Evolutionary conservation across 306 rosid genomes (phyloP).

Genomic region (Dalbergia cochinchinensis): DNA sequence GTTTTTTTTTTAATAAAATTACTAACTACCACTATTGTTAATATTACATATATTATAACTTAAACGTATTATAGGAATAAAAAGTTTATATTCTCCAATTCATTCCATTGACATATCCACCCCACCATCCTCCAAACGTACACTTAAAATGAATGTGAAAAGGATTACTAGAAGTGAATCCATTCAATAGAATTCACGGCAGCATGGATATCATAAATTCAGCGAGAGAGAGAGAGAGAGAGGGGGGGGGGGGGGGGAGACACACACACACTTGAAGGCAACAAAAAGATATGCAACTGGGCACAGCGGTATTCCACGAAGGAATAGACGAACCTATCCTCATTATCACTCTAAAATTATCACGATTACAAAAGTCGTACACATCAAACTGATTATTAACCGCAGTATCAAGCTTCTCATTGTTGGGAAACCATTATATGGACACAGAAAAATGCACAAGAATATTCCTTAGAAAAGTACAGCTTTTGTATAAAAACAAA

Average conservation of each 20-base stretch:
- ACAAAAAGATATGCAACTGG: not conserved
- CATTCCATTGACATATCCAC: too few relatives aligned
- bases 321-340: constrained; percentile 27
- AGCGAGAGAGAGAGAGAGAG: too few relatives aligned
- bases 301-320: not conserved
- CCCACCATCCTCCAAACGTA: too few relatives aligned
- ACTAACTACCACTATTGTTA: too few relatives aligned
- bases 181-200: not conserved
- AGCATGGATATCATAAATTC: not conserved
- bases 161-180: not conserved
- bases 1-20: too few relatives aligned
- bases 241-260: too few relatives aligned
- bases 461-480: constrained; percentile 16
- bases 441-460: constrained; percentile 47
- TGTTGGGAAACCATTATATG: constrained; percentile 31
- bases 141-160: too few relatives aligned
- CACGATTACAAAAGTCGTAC: constrained; percentile 27
- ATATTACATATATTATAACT: too few relatives aligned
- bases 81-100: too few relatives aligned
- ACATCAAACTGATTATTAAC: constrained; percentile 45
- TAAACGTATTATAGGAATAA: too few relatives aligned
- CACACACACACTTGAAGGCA: not conserved
- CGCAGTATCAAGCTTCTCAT: constrained; percentile 35
- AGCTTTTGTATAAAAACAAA: constrained; percentile 35
- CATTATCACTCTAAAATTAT: constrained; percentile 13